A percentile compares a stretch with the other conserved stretches of the same genome.
These are phyloP conservation scores for Zhuliangozyma blackwelliae DNA, from an alignment of 1,139 yeast genomes.

Conservation along the genomic window DNA sequence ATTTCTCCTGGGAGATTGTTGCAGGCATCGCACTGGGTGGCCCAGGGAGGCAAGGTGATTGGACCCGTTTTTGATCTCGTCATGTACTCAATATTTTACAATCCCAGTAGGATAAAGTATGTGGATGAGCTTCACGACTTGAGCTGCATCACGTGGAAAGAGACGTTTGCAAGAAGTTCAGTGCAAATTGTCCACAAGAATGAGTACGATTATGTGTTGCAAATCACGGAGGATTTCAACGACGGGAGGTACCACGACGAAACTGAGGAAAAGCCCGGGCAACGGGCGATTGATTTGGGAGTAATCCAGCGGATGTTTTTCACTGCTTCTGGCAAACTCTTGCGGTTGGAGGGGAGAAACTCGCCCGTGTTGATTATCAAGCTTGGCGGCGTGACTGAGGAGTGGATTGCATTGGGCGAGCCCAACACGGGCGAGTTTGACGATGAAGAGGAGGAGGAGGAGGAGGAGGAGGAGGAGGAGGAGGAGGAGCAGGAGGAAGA, in stretches of 20 bases:
- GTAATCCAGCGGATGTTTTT: slow-evolving; percentile 57
- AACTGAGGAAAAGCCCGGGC: slow-evolving; percentile 36
- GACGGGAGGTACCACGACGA: slow-evolving; percentile 75
- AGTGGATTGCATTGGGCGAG: slow-evolving; percentile 55
- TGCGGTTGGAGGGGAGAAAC: slow-evolving; percentile 60
- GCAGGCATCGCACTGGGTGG: slow-evolving; percentile 56
- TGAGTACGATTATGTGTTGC: slow-evolving; percentile 35
- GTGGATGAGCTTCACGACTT: slow-evolving; percentile 24
- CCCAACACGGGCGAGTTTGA: slow-evolving; percentile 27
- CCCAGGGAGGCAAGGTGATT: slow-evolving; percentile 24
- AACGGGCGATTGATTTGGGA: slow-evolving; percentile 33
- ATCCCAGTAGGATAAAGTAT: slow-evolving; percentile 45
- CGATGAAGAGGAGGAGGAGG: slow-evolving; percentile 21
- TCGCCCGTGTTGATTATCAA: slow-evolving; percentile 69
- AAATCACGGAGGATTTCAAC: slow-evolving; percentile 56
- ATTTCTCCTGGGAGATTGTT: slow-evolving; percentile 65
- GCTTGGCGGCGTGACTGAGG: slow-evolving; percentile 22
- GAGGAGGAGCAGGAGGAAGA: slow-evolving; percentile 19
- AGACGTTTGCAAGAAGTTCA: slow-evolving; percentile 58
- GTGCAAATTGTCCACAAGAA: slow-evolving; percentile 30
- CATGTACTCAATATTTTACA: slow-evolving; percentile 62
- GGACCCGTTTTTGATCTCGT: slow-evolving; percentile 64
- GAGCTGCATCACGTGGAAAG: slow-evolving; percentile 65
- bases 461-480: slow-evolving; percentile 24
- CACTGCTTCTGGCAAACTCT: slow-evolving; percentile 66